phyloP scores from a whole-genome alignment of 2,329 filamentous ascomycete species.

The Leptographium lundbergii region DNA sequence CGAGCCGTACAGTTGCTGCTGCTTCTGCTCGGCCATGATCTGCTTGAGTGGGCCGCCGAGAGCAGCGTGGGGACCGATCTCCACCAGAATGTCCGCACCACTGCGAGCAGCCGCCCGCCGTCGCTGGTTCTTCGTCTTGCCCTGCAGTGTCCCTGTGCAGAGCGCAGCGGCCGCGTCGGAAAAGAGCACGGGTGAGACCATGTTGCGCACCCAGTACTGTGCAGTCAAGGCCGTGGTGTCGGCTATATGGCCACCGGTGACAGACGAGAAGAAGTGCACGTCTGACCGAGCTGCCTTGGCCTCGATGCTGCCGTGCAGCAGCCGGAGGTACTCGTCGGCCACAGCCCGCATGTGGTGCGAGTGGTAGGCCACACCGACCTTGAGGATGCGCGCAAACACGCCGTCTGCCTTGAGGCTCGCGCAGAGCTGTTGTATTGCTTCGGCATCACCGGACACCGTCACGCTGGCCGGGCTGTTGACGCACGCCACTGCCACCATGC shows the following conservation, averaged over 20 bases:
- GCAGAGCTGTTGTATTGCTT: slow-evolving; percentile 15
- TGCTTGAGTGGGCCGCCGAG: slow-evolving; percentile 10
- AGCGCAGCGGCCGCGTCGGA: slow-evolving; percentile 8
- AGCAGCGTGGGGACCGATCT: slow-evolving; percentile 13
- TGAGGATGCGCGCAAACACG: slow-evolving; percentile 19
- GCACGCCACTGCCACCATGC: too few species aligned
- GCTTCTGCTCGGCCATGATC: too few species aligned
- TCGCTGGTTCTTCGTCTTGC: too few species aligned
- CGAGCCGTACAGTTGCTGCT: too few species aligned
- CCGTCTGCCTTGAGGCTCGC: slow-evolving; percentile 13
- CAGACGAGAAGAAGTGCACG: neutral
- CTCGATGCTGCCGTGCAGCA: too few species aligned
- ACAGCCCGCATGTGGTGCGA: slow-evolving; percentile 23
- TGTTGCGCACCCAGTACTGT: neutral
- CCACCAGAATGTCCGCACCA: slow-evolving; percentile 13
- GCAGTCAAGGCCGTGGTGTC: neutral
- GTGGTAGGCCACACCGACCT: slow-evolving; percentile 28
- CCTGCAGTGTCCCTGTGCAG: neutral
- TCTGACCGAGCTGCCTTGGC: too few species aligned
- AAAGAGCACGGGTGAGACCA: neutral
- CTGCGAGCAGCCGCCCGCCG: slow-evolving; percentile 1
- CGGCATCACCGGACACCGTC: slow-evolving; percentile 14
- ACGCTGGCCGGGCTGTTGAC: neutral
- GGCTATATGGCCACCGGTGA: neutral
- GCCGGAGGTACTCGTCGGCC: neutral